phyloP scores from a whole-genome alignment of 2,329 filamentous ascomycete species.

The Rugonectria rugulosa region DNA sequence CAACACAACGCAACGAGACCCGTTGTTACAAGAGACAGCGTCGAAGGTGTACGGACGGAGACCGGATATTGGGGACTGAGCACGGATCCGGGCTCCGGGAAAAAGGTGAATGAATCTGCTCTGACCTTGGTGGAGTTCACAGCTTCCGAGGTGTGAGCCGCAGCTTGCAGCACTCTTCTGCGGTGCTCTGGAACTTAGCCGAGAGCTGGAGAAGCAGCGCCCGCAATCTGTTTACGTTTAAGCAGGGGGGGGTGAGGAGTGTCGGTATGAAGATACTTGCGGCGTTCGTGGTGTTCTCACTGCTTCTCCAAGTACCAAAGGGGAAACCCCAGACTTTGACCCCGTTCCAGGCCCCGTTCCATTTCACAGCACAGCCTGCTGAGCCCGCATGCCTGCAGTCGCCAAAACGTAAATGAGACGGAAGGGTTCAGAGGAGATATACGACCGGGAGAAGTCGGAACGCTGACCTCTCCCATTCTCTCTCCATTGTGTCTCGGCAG shows the following conservation, averaged over 20 bases:
- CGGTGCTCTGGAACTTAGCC: constrained; percentile 37
- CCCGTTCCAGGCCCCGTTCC: constrained; percentile 18
- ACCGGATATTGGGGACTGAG: neutral
- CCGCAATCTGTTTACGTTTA: constrained; percentile 29
- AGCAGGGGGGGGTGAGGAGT: neutral
- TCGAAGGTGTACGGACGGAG: constrained; percentile 1
- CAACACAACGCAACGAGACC: neutral
- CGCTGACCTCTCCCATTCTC: neutral
- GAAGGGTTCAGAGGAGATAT: constrained; percentile 16
- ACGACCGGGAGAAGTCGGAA: constrained; percentile 34
- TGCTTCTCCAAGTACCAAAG: constrained; percentile 1
- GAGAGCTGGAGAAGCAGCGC: constrained; percentile 32
- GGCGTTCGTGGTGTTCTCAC: constrained; percentile 1
- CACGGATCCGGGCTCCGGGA: neutral
- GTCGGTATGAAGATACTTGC: neutral
- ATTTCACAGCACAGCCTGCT: constrained; percentile 23
- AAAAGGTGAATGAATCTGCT: neutral
- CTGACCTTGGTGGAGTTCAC: constrained; percentile 9
- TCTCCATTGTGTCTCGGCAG: constrained; percentile 1
- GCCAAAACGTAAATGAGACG: constrained; percentile 37
- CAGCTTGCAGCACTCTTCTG: constrained; percentile 27
- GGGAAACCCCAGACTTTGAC: constrained; percentile 12
- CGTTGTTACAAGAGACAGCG: neutral
- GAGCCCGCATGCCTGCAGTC: constrained; percentile 30
- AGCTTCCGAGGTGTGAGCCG: constrained; percentile 19